Evolutionary conservation across 495 filamentous ascomycete genomes (phyloP), one percentile per base, ranked within the genome.

Genomic region (Tuber microsphaerosporum): DNA sequence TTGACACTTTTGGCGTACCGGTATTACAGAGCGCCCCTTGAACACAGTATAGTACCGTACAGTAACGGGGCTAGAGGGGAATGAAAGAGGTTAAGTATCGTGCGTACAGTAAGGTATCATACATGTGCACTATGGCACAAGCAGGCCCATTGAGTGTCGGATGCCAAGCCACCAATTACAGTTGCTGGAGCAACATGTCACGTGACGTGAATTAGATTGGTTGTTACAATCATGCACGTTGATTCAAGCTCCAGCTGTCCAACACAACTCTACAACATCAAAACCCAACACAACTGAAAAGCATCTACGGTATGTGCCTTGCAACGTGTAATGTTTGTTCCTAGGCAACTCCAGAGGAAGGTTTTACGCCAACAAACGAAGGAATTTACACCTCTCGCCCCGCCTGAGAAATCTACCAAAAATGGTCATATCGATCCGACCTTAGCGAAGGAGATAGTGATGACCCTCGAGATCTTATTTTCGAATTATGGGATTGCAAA

Each of bases 381-480:
- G 71, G n/a, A 72, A 46, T 44, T 71, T 37, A 75, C 74, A 51
- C 51, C 73, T n/a, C 65, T 42, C 34, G 48, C 56, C 65, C 20
- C 77, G 75, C 73, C 71, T 65, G 76, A 69, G 56, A 76, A 70
- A 48, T 69, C 65, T 37, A 80, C 51, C 56, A 41, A 37, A 26
- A 43, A 46, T 20, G 61, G 71, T 26, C 31, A n/a, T 46, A 75
- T 82, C 41, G 71, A 79, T 68, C 75, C 41, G 70, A n/a, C 42
- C 39, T 34, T 39, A 46, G 81, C 81, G 34, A 76, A 65, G 69
- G 81, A 84, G 48, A 70, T 80, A 10, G 80, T 84, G 51, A 79
- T 80, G 76, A 77, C 81, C 14, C 72, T 85, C 4, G 84, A 85
- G 43, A 75, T 85, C 22, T 42, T 85, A 20, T 76, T 85, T 56